Percentiles rank a stretch among this genome's conserved stretches.
Conservation (phyloP, 805 yeast species). For the Candida ficus region DNA sequence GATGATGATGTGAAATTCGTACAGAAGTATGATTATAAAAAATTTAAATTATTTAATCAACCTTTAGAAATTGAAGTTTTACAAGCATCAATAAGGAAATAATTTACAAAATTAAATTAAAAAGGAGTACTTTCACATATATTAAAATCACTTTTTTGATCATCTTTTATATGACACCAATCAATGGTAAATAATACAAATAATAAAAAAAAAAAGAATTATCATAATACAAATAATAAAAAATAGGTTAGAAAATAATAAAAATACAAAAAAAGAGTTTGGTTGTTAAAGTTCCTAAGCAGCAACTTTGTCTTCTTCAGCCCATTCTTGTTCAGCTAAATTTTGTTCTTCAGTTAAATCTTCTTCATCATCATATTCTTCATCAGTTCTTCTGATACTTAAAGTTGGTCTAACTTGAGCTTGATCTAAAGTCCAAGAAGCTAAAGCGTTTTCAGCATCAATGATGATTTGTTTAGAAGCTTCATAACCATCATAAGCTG, state of each 20-base stretch:
- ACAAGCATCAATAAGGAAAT: conserved; percentile 8
- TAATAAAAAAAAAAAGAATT: not conserved
- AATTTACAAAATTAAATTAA: too few species aligned
- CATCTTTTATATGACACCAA: not conserved
- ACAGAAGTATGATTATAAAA: conserved; percentile 18
- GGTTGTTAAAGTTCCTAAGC: too few species aligned
- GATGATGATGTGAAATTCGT: conserved; percentile 14
- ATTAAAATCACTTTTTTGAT: not conserved
- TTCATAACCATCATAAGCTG: conserved; percentile 84
- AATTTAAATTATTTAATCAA: conserved; percentile 6
- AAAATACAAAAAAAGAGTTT: not conserved
- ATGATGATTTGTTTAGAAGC: conserved; percentile 83
- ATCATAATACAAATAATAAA: not conserved
- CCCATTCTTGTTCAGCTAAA: conserved; percentile 50
- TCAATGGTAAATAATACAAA: not conserved
- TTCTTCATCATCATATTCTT: conserved; percentile 45
- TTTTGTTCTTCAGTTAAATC: conserved; percentile 45
- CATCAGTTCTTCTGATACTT: conserved; percentile 57
- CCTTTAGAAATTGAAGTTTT: conserved; percentile 21
- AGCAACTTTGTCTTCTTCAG: conserved; percentile 31
- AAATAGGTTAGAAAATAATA: not conserved
- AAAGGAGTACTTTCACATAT: too few species aligned
- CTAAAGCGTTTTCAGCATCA: conserved; percentile 79
- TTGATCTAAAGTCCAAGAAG: conserved; percentile 77
- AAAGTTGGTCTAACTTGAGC: conserved; percentile 82